Conservation (phyloP, 2,329 filamentous ascomycete species). For the Penicillium sclerotiorum region DNA sequence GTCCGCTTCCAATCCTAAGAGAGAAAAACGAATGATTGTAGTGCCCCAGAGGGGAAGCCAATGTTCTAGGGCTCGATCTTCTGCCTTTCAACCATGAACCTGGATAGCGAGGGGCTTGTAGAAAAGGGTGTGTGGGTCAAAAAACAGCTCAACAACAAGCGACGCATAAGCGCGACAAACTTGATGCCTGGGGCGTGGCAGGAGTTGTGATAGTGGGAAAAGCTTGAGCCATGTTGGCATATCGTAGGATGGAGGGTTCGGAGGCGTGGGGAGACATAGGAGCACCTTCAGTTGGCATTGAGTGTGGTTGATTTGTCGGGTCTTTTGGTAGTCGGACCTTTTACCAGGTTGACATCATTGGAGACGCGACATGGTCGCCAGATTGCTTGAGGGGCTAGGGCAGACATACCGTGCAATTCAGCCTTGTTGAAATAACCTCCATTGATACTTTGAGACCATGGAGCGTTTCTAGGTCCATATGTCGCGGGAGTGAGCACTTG, state of each 20-base stretch:
- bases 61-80: not conserved
- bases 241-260: too few species aligned
- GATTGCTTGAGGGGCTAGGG: too few species aligned
- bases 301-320: conserved; percentile 16
- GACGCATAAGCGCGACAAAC: not conserved
- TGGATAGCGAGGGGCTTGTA: not conserved
- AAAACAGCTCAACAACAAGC: not conserved
- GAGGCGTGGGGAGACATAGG: not conserved
- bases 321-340: conserved; percentile 47
- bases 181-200: too few species aligned
- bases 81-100: not conserved
- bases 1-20: not conserved
- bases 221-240: too few species aligned
- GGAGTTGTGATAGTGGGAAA: too few species aligned
- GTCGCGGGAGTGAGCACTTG: too few species aligned
- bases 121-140: not conserved
- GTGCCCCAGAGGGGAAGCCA: not conserved
- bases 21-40: not conserved
- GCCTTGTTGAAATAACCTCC: too few species aligned
- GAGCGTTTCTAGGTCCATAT: too few species aligned
- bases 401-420: too few species aligned
- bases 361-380: conserved; percentile 28
- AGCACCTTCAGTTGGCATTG: not conserved
- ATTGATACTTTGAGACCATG: too few species aligned
- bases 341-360: conserved; percentile 51